phyloP scores from a whole-genome alignment of 2,329 filamentous ascomycete species.

The Calonectria pseudoturangicola region DNA sequence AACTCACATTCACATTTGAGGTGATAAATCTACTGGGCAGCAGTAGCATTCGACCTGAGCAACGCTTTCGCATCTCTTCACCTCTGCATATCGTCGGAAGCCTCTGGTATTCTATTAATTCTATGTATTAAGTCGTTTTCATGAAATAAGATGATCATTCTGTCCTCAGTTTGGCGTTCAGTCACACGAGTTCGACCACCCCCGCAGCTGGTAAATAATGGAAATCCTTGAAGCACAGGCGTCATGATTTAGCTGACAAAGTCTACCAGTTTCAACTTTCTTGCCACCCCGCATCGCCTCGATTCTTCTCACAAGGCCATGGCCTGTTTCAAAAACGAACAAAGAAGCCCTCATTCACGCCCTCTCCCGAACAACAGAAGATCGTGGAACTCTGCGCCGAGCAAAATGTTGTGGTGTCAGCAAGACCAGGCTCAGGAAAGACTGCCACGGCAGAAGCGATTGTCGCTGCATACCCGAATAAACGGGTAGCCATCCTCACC shows the following conservation, averaged over 20 bases:
- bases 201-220: neutral
- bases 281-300: neutral
- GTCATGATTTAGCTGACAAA: neutral
- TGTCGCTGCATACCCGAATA: neutral
- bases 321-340: neutral
- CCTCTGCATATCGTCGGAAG: no score
- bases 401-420: neutral
- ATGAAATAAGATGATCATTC: neutral
- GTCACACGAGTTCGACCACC: neutral
- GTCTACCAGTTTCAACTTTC: no score
- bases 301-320: neutral
- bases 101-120: no score
- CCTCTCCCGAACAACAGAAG: neutral
- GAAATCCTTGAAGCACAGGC: no score
- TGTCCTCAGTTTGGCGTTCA: neutral
- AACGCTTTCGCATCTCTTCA: no score
- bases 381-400: neutral
- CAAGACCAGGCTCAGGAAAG: neutral
- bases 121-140: no score
- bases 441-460: constrained; percentile 3
- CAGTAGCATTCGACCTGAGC: no score
- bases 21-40: no score
- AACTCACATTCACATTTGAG: no score
- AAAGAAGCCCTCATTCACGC: neutral
- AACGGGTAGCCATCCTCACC: neutral